Evolutionary conservation across 139 green algal genomes (phyloP).

Genomic region (Yamagishiella unicocca): DNA sequence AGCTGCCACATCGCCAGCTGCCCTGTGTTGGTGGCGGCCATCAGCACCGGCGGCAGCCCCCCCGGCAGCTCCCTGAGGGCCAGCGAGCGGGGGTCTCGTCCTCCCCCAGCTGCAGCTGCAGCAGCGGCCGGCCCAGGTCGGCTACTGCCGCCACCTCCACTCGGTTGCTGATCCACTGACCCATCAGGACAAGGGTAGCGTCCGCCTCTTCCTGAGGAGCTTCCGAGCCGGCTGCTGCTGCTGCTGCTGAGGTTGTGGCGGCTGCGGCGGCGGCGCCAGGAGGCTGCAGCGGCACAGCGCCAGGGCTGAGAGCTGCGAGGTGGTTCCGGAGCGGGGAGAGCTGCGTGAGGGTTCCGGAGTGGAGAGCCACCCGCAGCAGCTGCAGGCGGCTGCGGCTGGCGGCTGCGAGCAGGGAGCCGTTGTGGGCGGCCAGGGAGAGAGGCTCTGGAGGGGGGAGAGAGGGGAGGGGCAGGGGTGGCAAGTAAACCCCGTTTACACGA

Average conservation of each 20-base stretch:
- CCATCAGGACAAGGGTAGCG: slow-evolving; percentile 7
- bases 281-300: not conserved
- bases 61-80: slow-evolving; percentile 24
- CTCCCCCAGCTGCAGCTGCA: slow-evolving; percentile 1
- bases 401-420: slow-evolving; percentile 32
- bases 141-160: slow-evolving; percentile 4
- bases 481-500: too few species aligned
- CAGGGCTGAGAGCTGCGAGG: slow-evolving; percentile 48
- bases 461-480: not conserved
- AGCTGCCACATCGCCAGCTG: slow-evolving; percentile 37
- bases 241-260: not conserved
- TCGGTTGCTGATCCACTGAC: slow-evolving; percentile 37
- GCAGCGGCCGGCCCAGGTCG: not conserved
- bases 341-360: not conserved
- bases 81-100: slow-evolving; percentile 35
- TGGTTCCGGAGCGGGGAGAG: not conserved
- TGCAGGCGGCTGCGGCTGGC: slow-evolving; percentile 21
- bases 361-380: not conserved
- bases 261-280: not conserved
- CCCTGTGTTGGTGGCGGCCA: slow-evolving; percentile 37
- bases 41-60: slow-evolving; percentile 7
- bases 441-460: not conserved
- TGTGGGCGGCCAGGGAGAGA: slow-evolving; percentile 26
- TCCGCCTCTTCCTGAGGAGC: not conserved
- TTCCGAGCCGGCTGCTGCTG: not conserved